A percentile compares a stretch with the other conserved stretches of the same genome.
phyloP scores from a whole-genome alignment of 257 asterid species.

The Solanum sparsipilum region DNA sequence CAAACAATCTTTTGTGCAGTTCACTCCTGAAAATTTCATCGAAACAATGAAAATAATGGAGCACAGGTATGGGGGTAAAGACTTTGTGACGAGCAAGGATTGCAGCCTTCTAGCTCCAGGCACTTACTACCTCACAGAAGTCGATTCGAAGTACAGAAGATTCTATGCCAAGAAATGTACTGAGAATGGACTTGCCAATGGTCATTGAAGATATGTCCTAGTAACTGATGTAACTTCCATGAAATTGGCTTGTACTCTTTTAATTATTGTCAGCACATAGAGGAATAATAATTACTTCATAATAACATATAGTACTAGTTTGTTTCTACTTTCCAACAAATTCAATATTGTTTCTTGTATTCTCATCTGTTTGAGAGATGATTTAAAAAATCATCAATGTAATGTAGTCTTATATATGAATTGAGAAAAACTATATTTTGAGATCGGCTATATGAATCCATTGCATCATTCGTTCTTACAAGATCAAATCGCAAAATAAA shows the following conservation, averaged over 20 bases:
- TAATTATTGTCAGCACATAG: conserved; percentile 16
- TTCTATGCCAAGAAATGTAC: conserved; percentile 65
- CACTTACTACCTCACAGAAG: conserved; percentile 89
- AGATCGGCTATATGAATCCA: not conserved
- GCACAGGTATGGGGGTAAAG: conserved; percentile 95
- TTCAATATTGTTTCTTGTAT: not conserved
- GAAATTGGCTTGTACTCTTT: conserved; percentile 10
- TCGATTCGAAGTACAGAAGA: conserved; percentile 85
- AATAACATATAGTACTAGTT: not conserved
- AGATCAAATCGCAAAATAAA: not conserved
- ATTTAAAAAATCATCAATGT: not conserved
- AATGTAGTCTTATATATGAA: not conserved
- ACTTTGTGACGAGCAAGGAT: conserved; percentile 74
- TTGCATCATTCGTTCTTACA: not conserved
- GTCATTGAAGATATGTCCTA: conserved; percentile 38
- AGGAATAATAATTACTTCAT: conserved; percentile 6
- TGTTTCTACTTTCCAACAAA: not conserved
- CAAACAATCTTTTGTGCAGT: conserved; percentile 29
- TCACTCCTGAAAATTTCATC: conserved; percentile 74
- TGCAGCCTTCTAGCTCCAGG: conserved; percentile 80
- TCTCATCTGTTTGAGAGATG: not conserved
- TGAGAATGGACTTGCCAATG: conserved; percentile 57
- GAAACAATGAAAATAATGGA: conserved; percentile 86
- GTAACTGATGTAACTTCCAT: not conserved
- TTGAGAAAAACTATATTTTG: not conserved